Evolutionary conservation across 192 early-diverging fungal genomes (phyloP), one percentile per base, ranked within the genome.

Genomic region (Paraglomus occultum): DNA sequence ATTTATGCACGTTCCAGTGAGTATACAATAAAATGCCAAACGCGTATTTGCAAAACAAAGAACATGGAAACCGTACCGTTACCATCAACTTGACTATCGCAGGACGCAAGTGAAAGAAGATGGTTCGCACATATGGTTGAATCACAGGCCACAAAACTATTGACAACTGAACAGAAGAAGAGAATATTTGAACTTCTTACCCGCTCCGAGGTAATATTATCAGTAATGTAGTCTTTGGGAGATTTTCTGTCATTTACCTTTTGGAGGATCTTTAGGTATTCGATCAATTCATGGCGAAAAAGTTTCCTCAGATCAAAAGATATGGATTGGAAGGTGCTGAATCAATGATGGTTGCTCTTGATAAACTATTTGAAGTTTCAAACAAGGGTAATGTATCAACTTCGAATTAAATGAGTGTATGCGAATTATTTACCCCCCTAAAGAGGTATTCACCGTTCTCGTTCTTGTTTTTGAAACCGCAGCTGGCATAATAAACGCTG

Each of bases 251-350:
- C 63, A 17, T 20, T 57, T 8, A 11, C 18, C 17, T 12, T 71
- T 61, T 57, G 14, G 54, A 15, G 10, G 65, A 73, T 46, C 31
- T 31, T 31, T 51, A 93, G 87, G 82, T 86, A 22, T 98, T 98
- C 85, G 96, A 98, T 79, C 95, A 94, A 71, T 98, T 96, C 77
- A 95, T 98, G 93, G 91, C 91, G 57, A 97, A 96, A 71, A 93
- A 91, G 76, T 98, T 98, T 78, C 92, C 93, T 15, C 89, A 95
- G 70, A 89, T 98, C 60, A 97, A 97, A 81, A 88, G 96, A 12
- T 98, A 98, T 73, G 96, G 96, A 10, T 74, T 98, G 17, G 96
- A 98, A 76, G 96, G 96, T 23, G 94, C 93, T 39, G 96, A 98
- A 77, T 92, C 90, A 67, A 96, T 96, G 85, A 96, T 97, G 87